Evolutionary conservation across 2,329 filamentous ascomycete genomes (phyloP).

Genomic region (Corynespora cassiicola): DNA sequence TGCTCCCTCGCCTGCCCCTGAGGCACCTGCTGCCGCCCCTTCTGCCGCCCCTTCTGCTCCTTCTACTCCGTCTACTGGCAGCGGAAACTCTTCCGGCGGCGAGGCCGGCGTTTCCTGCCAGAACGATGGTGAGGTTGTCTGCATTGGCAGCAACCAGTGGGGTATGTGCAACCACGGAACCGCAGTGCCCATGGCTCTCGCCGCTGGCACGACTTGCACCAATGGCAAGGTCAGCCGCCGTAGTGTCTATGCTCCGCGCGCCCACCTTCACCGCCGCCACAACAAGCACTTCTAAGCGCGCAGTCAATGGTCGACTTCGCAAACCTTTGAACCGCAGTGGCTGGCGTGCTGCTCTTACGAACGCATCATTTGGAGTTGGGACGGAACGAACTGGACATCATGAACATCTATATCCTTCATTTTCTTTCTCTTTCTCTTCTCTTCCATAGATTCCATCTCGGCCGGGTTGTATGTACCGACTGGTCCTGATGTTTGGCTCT

Average conservation of each 20-base stretch:
- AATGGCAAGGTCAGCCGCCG: conserved; percentile 37
- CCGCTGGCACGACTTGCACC: conserved; percentile 50
- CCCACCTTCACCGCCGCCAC: conserved; percentile 37
- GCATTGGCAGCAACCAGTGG: conserved; percentile 50
- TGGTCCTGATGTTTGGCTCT: conserved; percentile 3
- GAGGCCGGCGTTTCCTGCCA: conserved; percentile 44
- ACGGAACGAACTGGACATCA: too few relatives aligned
- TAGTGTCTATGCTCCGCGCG: conserved; percentile 26
- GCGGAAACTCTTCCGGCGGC: conserved; percentile 17
- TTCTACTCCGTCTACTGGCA: conserved; percentile 14
- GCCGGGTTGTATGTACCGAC: too few relatives aligned
- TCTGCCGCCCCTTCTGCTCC: too few relatives aligned
- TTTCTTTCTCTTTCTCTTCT: background rate
- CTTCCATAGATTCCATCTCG: too few relatives aligned
- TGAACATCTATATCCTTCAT: too few relatives aligned
- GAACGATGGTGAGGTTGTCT: conserved; percentile 50
- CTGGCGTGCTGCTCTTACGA: conserved; percentile 10
- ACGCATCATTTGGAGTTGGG: conserved; percentile 32
- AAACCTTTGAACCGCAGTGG: conserved; percentile 4
- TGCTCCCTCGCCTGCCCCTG: conserved; percentile 7
- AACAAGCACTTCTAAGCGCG: conserved; percentile 24
- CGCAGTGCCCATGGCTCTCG: conserved; percentile 48
- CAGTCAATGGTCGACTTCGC: background rate
- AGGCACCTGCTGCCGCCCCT: conserved; percentile 11
- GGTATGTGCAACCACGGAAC: conserved; percentile 54